phyloP scores from a whole-genome alignment of 179 eudicot genomes.

The Drosera spatulata region DNA sequence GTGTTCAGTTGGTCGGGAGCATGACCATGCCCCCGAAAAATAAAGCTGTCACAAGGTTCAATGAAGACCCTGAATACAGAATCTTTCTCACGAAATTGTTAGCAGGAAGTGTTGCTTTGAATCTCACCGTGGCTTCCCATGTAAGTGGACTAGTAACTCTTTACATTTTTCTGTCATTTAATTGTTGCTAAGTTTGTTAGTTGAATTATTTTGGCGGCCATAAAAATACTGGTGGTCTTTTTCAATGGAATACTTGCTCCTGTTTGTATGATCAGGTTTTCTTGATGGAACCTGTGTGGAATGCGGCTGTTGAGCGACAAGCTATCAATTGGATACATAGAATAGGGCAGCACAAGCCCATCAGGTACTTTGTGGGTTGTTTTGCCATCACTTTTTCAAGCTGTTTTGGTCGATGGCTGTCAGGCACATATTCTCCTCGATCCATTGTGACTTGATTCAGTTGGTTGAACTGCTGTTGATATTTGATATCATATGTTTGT shows the following conservation, averaged over 20 bases:
- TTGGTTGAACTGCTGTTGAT: neutral
- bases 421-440: neutral
- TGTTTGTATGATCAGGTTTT: constrained; percentile 43
- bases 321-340: constrained; percentile 93
- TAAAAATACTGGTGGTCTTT: no score
- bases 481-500: neutral
- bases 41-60: constrained; percentile 65
- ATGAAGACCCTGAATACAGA: constrained; percentile 72
- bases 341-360: constrained; percentile 93
- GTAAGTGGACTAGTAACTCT: constrained; percentile 30
- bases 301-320: constrained; percentile 89
- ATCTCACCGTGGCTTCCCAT: constrained; percentile 94
- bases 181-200: no score
- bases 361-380: constrained; percentile 51
- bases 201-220: neutral
- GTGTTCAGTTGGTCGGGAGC: constrained; percentile 78
- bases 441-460: constrained; percentile 1
- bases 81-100: constrained; percentile 86
- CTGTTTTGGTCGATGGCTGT: neutral
- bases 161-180: no score
- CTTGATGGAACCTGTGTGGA: constrained; percentile 99
- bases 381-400: neutral
- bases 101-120: constrained; percentile 97
- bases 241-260: no score
- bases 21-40: constrained; percentile 82